Evolutionary conservation across 768 basidiomycete species (phyloP).

Genomic region (Chalciporus pseudorubinellus): DNA sequence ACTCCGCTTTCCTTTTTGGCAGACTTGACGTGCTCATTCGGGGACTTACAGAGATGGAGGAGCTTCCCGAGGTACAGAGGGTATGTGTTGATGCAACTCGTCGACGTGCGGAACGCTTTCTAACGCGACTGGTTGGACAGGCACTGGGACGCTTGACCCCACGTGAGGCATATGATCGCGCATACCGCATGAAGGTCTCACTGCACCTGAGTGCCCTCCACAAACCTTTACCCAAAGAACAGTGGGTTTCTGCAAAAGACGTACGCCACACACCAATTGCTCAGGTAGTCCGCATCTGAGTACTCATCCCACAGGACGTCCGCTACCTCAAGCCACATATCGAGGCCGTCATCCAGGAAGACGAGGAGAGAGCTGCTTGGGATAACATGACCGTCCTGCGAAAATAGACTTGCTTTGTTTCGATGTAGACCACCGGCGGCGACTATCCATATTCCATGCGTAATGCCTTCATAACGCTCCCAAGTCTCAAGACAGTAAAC

Average conservation of each 20-base stretch:
- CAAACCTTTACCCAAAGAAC: conserved; percentile 71
- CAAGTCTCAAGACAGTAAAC: neutral
- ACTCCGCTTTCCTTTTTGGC: conserved; percentile 3
- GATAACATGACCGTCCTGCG: conserved; percentile 72
- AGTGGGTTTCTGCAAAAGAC: conserved; percentile 76
- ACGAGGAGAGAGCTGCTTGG: conserved; percentile 75
- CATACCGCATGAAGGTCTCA: conserved; percentile 84
- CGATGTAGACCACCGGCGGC: conserved; percentile 22
- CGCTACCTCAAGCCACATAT: conserved; percentile 87
- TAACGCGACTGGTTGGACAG: conserved; percentile 38
- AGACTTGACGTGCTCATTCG: neutral
- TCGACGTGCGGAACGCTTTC: neutral
- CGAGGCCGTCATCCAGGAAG: conserved; percentile 67
- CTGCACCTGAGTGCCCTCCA: conserved; percentile 75
- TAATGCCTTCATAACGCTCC: conserved; percentile 8
- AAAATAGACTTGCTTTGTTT: conserved; percentile 46
- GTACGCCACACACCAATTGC: conserved; percentile 43
- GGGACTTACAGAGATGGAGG: conserved; percentile 61
- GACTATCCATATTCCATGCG: conserved; percentile 16
- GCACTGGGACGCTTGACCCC: conserved; percentile 80
- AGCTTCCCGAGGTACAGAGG: conserved; percentile 73
- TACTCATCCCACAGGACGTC: conserved; percentile 57
- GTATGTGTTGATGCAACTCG: conserved; percentile 36
- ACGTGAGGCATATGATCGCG: conserved; percentile 84
- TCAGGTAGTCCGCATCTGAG: conserved; percentile 7